Evolutionary conservation across 805 yeast genomes (phyloP), one percentile per base, ranked within the genome.

Genomic region (Zygosaccharomyces siamensis): DNA sequence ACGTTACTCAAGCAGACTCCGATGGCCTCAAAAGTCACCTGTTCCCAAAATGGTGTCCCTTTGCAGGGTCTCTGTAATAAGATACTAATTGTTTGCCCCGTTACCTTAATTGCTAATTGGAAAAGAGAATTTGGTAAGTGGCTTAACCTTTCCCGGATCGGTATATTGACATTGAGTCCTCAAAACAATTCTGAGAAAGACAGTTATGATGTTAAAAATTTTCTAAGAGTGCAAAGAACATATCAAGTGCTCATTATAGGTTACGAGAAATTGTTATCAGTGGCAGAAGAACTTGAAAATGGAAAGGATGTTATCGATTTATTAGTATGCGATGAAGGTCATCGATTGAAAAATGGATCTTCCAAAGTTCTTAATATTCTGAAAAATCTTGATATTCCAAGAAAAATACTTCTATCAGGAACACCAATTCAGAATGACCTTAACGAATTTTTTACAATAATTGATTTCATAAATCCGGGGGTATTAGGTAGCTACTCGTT

Each of bases 381-480:
- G 45, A 78, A 77, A 36, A 58, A 72, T 1, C 66, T 89, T 14
- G 69, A 80, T 37, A 74, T 84, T 3, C 71, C 72, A 6, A 78
- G 73, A 38, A 79, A 84, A 51, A 70, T 92, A 2, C 60, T 92
- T 4, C 69, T 93, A 5, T 80, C 96, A 0, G 99, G 97, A 0
- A 89, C 97, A 0, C 97, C 96, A 0, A 88, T 93, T 31, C 99
- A 93, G 62, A 93, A 93, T 67, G 96, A 93, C 64, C 74, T 93
- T 42, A 70, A 70, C 2, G 99, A 93, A 62, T 92, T 87, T 63
- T 88, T 72, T 66, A 83, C 85, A 7, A 80, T 93, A 58, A 78
- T 84, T 5, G 85, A 89, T 60, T 92, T 92, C 62, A 71, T 89
- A 10, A 89, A 89, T 59, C 97, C 97, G 0, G 92, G 90, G 0